Evolutionary conservation across 768 basidiomycete genomes (phyloP).

Genomic region (Trametes elegans): DNA sequence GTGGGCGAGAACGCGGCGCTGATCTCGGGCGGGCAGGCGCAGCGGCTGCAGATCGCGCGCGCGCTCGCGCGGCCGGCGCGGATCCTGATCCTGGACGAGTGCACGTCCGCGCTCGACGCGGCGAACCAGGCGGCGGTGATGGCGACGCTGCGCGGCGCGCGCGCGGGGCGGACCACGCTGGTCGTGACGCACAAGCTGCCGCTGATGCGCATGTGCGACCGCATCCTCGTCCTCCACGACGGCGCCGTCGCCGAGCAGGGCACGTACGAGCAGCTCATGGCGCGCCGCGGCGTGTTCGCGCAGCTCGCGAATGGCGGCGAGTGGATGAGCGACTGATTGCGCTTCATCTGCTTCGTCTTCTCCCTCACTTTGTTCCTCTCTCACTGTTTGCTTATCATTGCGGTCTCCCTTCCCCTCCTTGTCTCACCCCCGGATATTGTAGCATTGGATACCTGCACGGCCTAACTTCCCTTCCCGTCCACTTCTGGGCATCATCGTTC

Average conservation of each 20-base stretch:
- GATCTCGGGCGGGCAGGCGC: conserved; percentile 93
- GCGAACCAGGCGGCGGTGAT: conserved; percentile 83
- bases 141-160: conserved; percentile 65
- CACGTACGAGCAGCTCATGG: conserved; percentile 67
- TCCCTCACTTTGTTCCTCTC: neutral
- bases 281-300: conserved; percentile 68
- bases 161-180: conserved; percentile 75
- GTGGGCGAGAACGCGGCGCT: conserved; percentile 91
- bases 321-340: conserved; percentile 39
- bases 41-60: conserved; percentile 88
- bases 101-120: conserved; percentile 87
- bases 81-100: conserved; percentile 89
- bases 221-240: conserved; percentile 77
- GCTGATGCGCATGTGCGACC: conserved; percentile 91
- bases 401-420: neutral
- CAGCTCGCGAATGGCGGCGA: conserved; percentile 78
- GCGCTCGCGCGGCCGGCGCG: conserved; percentile 75
- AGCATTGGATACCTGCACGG: conserved; percentile 20
- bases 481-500: too few species aligned
- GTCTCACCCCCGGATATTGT: conserved; percentile 14
- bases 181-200: conserved; percentile 93
- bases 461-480: neutral
- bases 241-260: conserved; percentile 81
- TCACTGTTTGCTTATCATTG: neutral
- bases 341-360: neutral